Evolutionary conservation across 805 yeast genomes (phyloP), one percentile per base, ranked within the genome.

Genomic region (Lipomyces yamanashiensis): DNA sequence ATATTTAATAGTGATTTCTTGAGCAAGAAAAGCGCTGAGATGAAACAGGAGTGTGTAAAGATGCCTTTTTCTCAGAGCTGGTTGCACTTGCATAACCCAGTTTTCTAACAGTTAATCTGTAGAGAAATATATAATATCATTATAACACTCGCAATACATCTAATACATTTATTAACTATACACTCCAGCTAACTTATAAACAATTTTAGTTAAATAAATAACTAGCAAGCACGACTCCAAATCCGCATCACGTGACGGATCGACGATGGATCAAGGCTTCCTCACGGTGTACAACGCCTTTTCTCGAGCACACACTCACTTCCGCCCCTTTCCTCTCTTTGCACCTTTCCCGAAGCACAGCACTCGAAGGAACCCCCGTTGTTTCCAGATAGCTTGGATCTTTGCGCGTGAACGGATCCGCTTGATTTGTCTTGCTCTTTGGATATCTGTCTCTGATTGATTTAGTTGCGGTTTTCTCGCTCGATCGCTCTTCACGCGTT

Each of bases 281-380:
- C 40, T 28, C 21, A 19, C 53, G 40, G n/a, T n/a, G 28, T 28
- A 28, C 28, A 28, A 28, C 28, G 28, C 28, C 28, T 19, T 43
- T 19, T 43, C n/a, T 15, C 41, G 7, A 39, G 41, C 13, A 39
- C 41, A 2, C n/a, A 2, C n/a, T 43, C 47, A 43, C 47, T 10
- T 43, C 7, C 47, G 47, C 47, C 53, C 53, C 53, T 49, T 23
- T 40, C 40, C 34, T 47, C 51, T 43, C 47, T 47, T 15, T 49
- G n/a, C 51, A 19, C 51, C 21, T 17, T 33, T 17, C 5, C 47
- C 6, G 17, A n/a, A n/a, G 15, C 47, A 13, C 43, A 39, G 7
- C 43, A n/a, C 3, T 39, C n/a, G n/a, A 39, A 39, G 13, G 13
- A 12, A 3, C 3, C 7, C 13, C n/a, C 41, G 41, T 7, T 15